Evolutionary conservation across 805 yeast species (phyloP), one percentile per base, ranked within the genome.

Genomic region (Pichia exigua): DNA sequence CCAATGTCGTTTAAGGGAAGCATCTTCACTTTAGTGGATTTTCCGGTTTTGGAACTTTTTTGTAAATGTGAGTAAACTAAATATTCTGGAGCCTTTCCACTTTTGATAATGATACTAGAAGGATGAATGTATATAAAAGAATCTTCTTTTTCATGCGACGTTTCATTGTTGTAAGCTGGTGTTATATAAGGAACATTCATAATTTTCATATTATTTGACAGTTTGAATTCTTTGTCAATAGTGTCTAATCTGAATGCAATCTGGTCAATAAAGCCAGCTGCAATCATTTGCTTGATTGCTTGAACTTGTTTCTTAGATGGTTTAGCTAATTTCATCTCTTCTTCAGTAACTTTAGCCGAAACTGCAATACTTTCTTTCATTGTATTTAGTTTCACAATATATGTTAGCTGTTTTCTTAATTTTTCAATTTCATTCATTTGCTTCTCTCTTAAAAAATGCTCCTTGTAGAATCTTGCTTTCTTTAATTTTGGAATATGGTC

Each of bases 261-360:
- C 63, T 87, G 95, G 65, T 94, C 99, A 41, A 94, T 75, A 61
- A 87, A 94, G 0, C 98, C 99, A 0, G 97, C 84, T 7, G 96
- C 79, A 4, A 92, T 74, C 82, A 94, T 91, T 68, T 94, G 99
- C 62, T 89, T 91, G 55, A 94, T 67, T 0, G 94, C 85, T 49
- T 81, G 77, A 6, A 89, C 64, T 68, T 94, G 99, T 7, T 68
- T 63, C 39, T 79, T 77, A 10, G 76, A 69, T 0, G 97, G 97
- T 8, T 85, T 78, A 0, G 73, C 78, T n/a, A 87, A 68, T 61
- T 74, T 80, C 58, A 81, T 57, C 15, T 76, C 79, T 12, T 66
- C 65, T 15, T 66, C 64, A 11, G 66, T 72, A 3, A 63, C 54
- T 4, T 61, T 68, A 8, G 73, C 72, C 3, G 70, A 63, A 1